Conservation (phyloP, 768 basidiomycete genomes). For the Gymnopilus dilepis region DNA sequence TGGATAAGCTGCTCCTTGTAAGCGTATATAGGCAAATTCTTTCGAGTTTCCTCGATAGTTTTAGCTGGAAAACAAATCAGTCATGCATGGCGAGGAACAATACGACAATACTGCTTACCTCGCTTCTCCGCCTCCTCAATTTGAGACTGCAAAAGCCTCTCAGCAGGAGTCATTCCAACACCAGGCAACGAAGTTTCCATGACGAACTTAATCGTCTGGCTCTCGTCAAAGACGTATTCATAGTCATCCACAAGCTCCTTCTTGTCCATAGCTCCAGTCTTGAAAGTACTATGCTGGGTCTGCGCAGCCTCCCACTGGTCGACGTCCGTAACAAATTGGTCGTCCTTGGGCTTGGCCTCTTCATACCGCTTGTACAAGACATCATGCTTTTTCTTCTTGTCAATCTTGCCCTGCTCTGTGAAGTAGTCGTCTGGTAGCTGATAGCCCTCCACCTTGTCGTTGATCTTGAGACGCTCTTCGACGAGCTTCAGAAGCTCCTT, state of each 20-base stretch:
- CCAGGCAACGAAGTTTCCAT: conserved; percentile 80
- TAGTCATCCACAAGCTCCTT: conserved; percentile 81
- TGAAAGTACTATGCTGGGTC: conserved; percentile 87
- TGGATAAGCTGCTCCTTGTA: conserved; percentile 89
- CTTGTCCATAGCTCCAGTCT: conserved; percentile 92
- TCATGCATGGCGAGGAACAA: neutral
- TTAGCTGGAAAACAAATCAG: conserved; percentile 54
- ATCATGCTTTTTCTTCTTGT: conserved; percentile 93
- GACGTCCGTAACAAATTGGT: conserved; percentile 94
- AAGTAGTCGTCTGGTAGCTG: conserved; percentile 97
- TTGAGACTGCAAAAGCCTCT: conserved; percentile 82
- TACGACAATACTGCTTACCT: conserved; percentile 56
- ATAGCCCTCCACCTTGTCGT: conserved; percentile 96
- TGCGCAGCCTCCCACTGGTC: conserved; percentile 98
- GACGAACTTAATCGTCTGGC: conserved; percentile 94
- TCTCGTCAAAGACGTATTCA: conserved; percentile 98
- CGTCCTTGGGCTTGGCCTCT: conserved; percentile 89
- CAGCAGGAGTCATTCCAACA: conserved; percentile 78
- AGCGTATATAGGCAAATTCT: conserved; percentile 89
- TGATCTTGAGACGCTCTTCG: conserved; percentile 92
- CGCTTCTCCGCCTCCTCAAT: conserved; percentile 92
- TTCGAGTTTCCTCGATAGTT: conserved; percentile 92
- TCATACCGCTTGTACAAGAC: conserved; percentile 95
- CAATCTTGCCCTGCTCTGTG: conserved; percentile 97
- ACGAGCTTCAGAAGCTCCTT: conserved; percentile 91